Conservation (phyloP, 805 yeast genomes). For the Candida namnaoensis region DNA sequence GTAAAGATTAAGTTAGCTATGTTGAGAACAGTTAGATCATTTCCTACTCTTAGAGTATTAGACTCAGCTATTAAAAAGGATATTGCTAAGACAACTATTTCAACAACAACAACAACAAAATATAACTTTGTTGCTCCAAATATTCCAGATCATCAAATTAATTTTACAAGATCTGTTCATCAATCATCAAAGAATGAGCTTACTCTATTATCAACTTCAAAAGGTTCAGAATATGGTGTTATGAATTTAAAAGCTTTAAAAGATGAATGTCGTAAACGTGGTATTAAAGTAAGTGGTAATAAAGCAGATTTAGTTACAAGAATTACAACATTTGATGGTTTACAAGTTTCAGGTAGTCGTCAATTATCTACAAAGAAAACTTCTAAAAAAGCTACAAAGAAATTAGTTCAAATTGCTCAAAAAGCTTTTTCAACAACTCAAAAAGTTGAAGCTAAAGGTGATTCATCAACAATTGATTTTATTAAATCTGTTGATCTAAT, state of each 20-base stretch:
- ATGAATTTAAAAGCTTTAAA: constrained; percentile 50
- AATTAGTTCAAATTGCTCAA: constrained; percentile 1
- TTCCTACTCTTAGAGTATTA: constrained; percentile 15
- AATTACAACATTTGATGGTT: constrained; percentile 16
- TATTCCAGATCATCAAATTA: constrained; percentile 11
- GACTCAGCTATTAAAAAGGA: constrained; percentile 5
- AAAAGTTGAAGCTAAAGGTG: constrained; percentile 37
- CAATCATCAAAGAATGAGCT: constrained; percentile 18
- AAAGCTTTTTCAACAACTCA: constrained; percentile 15
- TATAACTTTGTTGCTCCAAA: constrained; percentile 14
- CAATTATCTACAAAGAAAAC: constrained; percentile 7
- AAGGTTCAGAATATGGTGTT: constrained; percentile 17
- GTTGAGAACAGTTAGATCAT: constrained; percentile 20
- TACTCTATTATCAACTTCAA: constrained; percentile 15
- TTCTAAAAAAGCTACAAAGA: constrained; percentile 1
- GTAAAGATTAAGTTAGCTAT: constrained; percentile 1
- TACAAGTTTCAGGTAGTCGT: constrained; percentile 4
- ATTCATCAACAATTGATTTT: constrained; percentile 48
- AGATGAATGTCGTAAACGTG: constrained; percentile 49
- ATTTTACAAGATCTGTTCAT: constrained; percentile 18
- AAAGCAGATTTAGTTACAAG: constrained; percentile 45
- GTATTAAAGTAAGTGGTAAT: constrained; percentile 52
- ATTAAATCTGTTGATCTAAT: constrained; percentile 26
- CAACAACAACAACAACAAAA: constrained; percentile 4
- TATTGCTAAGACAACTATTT: constrained; percentile 4